Percentiles rank a stretch among this genome's conserved stretches.
Conservation (phyloP, 2,329 filamentous ascomycete genomes). For the Ceratocystis harringtonii region DNA sequence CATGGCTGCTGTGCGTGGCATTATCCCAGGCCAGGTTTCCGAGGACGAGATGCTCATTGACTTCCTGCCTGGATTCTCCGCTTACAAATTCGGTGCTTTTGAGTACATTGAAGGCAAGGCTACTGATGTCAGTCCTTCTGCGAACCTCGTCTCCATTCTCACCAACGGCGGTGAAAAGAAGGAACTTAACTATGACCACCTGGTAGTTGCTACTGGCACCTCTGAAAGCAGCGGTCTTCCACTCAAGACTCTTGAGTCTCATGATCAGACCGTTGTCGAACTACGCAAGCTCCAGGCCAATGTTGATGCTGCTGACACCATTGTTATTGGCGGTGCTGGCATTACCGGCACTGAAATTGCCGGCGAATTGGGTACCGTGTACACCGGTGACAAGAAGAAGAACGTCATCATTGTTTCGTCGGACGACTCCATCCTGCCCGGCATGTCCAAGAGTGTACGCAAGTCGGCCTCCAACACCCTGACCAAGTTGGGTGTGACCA, state of each 20-base stretch:
- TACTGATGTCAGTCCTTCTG: conserved; percentile 27
- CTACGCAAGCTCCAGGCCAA: conserved; percentile 26
- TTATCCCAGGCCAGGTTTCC: conserved; percentile 32
- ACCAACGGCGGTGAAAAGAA: conserved; percentile 24
- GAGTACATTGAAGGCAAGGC: conserved; percentile 39
- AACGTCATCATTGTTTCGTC: conserved; percentile 21
- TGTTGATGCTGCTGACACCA: conserved; percentile 26
- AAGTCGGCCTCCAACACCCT: conserved; percentile 28
- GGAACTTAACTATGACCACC: conserved; percentile 32
- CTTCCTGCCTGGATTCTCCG: conserved; percentile 31
- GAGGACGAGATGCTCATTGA: conserved; percentile 28
- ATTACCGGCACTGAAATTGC: conserved; percentile 27
- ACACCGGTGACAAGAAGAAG: conserved; percentile 22
- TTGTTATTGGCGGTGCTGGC: conserved; percentile 28
- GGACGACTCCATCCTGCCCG: conserved; percentile 17
- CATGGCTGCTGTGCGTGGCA: conserved; percentile 32
- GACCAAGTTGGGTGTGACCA: conserved; percentile 30
- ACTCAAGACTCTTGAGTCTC: conserved; percentile 34
- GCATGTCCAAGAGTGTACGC: conserved; percentile 24
- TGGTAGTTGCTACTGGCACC: conserved; percentile 35
- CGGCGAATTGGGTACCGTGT: conserved; percentile 26
- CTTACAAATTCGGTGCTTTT: conserved; percentile 34
- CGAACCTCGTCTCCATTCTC: conserved; percentile 30
- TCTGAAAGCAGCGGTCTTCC: conserved; percentile 24
- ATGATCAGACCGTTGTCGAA: conserved; percentile 28